Percentiles rank a stretch among this genome's conserved stretches.
phyloP scores from a whole-genome alignment of 805 yeast genomes.

The Kodamaea laetipori region DNA sequence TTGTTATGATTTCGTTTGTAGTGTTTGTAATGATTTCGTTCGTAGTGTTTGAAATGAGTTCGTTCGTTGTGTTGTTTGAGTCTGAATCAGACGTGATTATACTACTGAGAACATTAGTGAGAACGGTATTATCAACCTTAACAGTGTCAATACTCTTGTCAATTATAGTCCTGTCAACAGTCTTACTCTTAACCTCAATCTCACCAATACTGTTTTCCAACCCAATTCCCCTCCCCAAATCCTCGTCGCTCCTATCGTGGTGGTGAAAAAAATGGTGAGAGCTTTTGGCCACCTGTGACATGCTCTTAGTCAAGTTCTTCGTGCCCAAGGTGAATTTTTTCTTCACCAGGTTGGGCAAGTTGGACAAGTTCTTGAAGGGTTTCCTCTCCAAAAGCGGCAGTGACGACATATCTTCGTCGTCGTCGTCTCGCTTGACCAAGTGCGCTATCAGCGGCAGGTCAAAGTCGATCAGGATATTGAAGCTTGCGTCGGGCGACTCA shows the following conservation, averaged over 20 bases:
- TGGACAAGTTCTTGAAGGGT: slow-evolving; percentile 32
- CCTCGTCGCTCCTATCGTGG: neutral
- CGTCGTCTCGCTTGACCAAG: slow-evolving; percentile 3
- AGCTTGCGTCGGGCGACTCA: slow-evolving; percentile 34
- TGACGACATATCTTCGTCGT: slow-evolving; percentile 4
- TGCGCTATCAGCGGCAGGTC: slow-evolving; percentile 13
- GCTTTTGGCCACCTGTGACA: slow-evolving; percentile 24
- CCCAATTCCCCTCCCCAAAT: too few species aligned
- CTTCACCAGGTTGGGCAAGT: slow-evolving; percentile 23
- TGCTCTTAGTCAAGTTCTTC: slow-evolving; percentile 22
- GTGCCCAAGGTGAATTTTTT: slow-evolving; percentile 24
- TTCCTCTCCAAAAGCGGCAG: slow-evolving; percentile 26
- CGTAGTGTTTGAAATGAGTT: too few species aligned
- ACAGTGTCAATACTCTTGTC: too few species aligned
- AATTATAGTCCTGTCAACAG: too few species aligned
- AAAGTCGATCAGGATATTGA: slow-evolving; percentile 8
- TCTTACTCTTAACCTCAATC: too few species aligned
- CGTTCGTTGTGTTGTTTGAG: too few species aligned
- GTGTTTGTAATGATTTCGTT: too few species aligned
- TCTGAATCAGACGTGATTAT: too few species aligned
- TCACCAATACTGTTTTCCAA: too few species aligned
- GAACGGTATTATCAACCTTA: too few species aligned
- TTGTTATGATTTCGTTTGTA: too few species aligned
- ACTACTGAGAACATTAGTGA: too few species aligned
- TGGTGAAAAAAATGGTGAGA: slow-evolving; percentile 15